phyloP scores from a whole-genome alignment of 208 protist genomes.

The Leishmania aethiopica region DNA sequence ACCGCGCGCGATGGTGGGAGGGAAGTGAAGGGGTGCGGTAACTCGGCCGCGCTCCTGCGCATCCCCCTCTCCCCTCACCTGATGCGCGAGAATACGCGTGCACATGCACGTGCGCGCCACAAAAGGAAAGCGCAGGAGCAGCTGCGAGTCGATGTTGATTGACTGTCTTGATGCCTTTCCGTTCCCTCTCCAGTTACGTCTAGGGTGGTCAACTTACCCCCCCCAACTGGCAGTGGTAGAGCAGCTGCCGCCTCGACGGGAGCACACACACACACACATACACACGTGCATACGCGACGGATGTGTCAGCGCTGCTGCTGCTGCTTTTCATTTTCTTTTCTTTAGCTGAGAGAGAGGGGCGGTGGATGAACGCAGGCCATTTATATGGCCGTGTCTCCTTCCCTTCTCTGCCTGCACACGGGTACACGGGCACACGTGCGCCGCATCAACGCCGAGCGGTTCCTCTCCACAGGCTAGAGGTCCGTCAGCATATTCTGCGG shows the following conservation, averaged over 20 bases:
- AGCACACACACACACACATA: not conserved
- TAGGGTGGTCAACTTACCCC: not conserved
- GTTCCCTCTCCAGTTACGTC: not conserved
- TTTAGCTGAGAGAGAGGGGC: not conserved
- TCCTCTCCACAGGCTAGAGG: slow-evolving; percentile 25
- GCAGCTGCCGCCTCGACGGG: not conserved
- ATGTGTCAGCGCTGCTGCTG: not conserved
- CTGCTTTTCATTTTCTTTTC: not conserved
- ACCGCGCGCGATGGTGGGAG: not conserved
- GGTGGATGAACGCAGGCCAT: not conserved
- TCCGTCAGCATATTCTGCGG: slow-evolving; percentile 62
- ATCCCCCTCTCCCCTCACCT: not conserved
- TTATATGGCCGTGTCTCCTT: not conserved
- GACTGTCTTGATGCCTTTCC: not conserved
- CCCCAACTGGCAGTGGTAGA: not conserved
- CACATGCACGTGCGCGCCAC: not conserved
- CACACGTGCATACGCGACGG: not conserved
- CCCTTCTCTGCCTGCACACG: not conserved
- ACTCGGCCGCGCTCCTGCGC: not conserved
- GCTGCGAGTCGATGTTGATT: not conserved
- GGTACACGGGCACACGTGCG: not conserved
- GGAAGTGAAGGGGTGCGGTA: not conserved
- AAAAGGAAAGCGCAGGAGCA: not conserved
- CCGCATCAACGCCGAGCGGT: not conserved
- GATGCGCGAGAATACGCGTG: not conserved